Conservation (phyloP, 192 early-diverging fungal species). For the Rhizophlyctis rosea region DNA sequence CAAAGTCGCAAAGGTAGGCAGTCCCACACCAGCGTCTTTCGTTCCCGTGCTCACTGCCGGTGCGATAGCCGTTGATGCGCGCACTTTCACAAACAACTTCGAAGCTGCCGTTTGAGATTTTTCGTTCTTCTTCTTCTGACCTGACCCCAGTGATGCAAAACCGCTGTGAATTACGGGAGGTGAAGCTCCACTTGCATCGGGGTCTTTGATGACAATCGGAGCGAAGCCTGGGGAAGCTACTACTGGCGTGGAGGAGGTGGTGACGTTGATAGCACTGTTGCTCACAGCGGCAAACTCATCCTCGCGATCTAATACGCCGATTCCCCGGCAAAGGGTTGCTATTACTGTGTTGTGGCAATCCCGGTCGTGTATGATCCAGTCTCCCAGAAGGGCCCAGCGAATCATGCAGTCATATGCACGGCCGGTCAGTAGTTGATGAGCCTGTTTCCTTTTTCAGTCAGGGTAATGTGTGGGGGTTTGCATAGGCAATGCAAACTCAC, state of each 20-base stretch:
- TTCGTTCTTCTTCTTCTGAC: slow-evolving; percentile 13
- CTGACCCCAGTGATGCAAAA: neutral
- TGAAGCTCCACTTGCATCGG: no score
- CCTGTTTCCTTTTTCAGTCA: slow-evolving; percentile 16
- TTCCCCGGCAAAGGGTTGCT: slow-evolving; percentile 65
- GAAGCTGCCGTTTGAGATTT: slow-evolving; percentile 16
- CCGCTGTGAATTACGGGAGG: neutral
- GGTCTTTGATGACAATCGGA: neutral
- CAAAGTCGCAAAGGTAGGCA: slow-evolving; percentile 52
- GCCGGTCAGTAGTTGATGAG: slow-evolving; percentile 59
- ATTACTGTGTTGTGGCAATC: slow-evolving; percentile 67
- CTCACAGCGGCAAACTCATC: slow-evolving; percentile 45
- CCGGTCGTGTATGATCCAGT: slow-evolving; percentile 75
- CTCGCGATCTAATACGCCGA: slow-evolving; percentile 59
- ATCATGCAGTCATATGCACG: slow-evolving; percentile 72
- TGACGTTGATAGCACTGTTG: neutral
- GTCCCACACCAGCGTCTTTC: slow-evolving; percentile 46
- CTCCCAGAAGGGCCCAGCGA: slow-evolving; percentile 68
- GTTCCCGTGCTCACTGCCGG: slow-evolving; percentile 30
- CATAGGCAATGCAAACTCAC: slow-evolving; percentile 28
- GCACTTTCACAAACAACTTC: slow-evolving; percentile 30
- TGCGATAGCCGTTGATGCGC: slow-evolving; percentile 1
- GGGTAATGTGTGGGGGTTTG: neutral
- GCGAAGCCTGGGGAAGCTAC: neutral
- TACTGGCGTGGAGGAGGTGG: slow-evolving; percentile 3